Evolutionary conservation across 129 eudicot genomes (phyloP).

Genomic region (Erigeron canadensis): DNA sequence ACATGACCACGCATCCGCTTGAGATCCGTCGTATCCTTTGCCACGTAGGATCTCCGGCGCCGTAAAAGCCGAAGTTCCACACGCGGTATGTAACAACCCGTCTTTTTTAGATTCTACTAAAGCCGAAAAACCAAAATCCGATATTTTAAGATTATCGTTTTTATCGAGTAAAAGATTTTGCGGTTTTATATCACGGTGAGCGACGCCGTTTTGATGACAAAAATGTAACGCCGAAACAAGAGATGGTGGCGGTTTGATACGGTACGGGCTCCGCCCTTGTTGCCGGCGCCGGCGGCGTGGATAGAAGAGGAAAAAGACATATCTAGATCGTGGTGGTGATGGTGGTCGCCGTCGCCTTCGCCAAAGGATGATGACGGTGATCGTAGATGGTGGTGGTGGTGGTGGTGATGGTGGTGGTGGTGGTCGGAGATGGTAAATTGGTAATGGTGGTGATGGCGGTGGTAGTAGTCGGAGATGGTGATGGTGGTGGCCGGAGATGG

Average conservation of each 20-base stretch:
- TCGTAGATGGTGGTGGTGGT: slow-evolving; percentile 43
- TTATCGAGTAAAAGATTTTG: slow-evolving; percentile 70
- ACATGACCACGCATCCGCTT: slow-evolving; percentile 95
- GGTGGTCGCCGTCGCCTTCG: slow-evolving; percentile 53
- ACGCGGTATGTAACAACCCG: slow-evolving; percentile 64
- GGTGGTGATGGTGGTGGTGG: too few species aligned
- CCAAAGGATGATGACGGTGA: too few species aligned
- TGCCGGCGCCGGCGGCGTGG: slow-evolving; percentile 82
- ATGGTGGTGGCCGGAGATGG: slow-evolving; percentile 22
- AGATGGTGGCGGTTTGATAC: too few species aligned
- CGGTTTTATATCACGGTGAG: slow-evolving; percentile 88
- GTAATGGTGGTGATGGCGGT: slow-evolving; percentile 11
- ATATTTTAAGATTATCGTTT: slow-evolving; percentile 50
- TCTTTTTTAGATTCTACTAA: slow-evolving; percentile 49
- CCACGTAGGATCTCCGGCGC: slow-evolving; percentile 82
- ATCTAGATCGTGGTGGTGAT: too few species aligned
- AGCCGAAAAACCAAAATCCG: slow-evolving; percentile 90
- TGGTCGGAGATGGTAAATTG: too few species aligned
- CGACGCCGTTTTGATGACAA: slow-evolving; percentile 78
- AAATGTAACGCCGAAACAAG: slow-evolving; percentile 63
- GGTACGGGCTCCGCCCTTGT: too few species aligned
- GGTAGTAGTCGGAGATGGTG: slow-evolving; percentile 18
- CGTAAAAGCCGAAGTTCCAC: slow-evolving; percentile 88
- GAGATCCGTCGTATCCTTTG: slow-evolving; percentile 73
- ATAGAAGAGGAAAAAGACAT: too few species aligned